These are phyloP conservation scores for Cubamyces sp. DNA, from an alignment of 768 basidiomycete species.

Conservation along the genomic window DNA sequence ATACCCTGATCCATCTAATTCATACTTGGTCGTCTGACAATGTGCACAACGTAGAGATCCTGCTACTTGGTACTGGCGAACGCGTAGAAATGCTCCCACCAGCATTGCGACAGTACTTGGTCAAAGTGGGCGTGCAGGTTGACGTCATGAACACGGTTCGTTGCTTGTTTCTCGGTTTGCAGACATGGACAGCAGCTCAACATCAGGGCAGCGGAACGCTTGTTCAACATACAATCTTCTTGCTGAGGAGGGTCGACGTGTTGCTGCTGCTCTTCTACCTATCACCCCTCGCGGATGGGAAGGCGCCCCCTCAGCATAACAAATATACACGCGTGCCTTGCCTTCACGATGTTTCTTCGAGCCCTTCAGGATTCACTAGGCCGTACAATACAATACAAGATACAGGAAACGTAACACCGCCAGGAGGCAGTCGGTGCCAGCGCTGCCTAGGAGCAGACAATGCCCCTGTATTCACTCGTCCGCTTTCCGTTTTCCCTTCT, in stretches of 20 bases:
- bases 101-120: constrained; percentile 66
- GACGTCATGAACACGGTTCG: constrained; percentile 89
- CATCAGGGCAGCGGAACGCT: constrained; percentile 70
- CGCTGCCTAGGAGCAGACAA: background rate
- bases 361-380: background rate
- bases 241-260: constrained; percentile 89
- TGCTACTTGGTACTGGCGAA: constrained; percentile 87
- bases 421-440: constrained; percentile 1
- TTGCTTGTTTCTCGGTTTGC: constrained; percentile 6
- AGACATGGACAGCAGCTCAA: background rate
- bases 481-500: constrained; percentile 72
- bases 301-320: constrained; percentile 14
- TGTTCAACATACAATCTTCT: constrained; percentile 95
- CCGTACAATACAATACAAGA: constrained; percentile 4
- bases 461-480: constrained; percentile 5
- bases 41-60: constrained; percentile 64
- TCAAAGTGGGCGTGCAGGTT: constrained; percentile 78
- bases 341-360: background rate
- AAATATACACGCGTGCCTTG: background rate
- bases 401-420: background rate
- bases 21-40: background rate
- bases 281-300: constrained; percentile 43
- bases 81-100: constrained; percentile 72
- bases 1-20: background rate
- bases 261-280: constrained; percentile 90